Conservation (phyloP, 176 grass and related monocot genomes). For the Ensete ventricosum region DNA sequence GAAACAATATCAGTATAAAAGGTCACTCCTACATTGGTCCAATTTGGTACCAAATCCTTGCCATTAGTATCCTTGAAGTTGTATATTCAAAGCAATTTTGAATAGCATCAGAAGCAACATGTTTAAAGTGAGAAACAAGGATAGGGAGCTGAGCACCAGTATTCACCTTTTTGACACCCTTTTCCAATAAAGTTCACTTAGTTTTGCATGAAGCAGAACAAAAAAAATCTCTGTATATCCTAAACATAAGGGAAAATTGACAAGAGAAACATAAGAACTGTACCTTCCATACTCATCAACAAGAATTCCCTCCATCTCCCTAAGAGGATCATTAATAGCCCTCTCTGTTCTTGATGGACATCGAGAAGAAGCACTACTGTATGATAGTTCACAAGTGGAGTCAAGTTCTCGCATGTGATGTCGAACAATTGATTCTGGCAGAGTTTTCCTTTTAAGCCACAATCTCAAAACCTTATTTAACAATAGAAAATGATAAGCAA, state of each 20-base stretch:
- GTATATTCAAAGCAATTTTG: too few relatives aligned
- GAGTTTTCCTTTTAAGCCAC: conserved; percentile 89
- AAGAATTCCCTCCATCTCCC: conserved; percentile 88
- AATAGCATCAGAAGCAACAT: too few relatives aligned
- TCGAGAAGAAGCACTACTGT: conserved; percentile 47
- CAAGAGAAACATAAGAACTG: conserved; percentile 11
- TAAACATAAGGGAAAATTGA: background rate
- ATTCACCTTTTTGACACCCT: background rate
- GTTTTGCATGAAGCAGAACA: conserved; percentile 7
- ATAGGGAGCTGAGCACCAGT: background rate
- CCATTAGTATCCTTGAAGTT: too few relatives aligned
- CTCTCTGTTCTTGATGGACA: conserved; percentile 67
- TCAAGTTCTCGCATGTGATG: conserved; percentile 87
- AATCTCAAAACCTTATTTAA: conserved; percentile 77
- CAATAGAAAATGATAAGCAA: conserved; percentile 13
- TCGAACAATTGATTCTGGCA: conserved; percentile 83
- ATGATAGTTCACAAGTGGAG: conserved; percentile 63
- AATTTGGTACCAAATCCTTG: too few relatives aligned
- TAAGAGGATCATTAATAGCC: conserved; percentile 86
- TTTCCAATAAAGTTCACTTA: conserved; percentile 13
- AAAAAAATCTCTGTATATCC: background rate
- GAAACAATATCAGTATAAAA: too few relatives aligned
- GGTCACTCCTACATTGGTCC: too few relatives aligned
- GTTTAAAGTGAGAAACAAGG: background rate
- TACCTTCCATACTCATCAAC: conserved; percentile 99